Conservation (phyloP, 1,284 basidiomycete genomes). For the Cryptococcus neoformans region DNA sequence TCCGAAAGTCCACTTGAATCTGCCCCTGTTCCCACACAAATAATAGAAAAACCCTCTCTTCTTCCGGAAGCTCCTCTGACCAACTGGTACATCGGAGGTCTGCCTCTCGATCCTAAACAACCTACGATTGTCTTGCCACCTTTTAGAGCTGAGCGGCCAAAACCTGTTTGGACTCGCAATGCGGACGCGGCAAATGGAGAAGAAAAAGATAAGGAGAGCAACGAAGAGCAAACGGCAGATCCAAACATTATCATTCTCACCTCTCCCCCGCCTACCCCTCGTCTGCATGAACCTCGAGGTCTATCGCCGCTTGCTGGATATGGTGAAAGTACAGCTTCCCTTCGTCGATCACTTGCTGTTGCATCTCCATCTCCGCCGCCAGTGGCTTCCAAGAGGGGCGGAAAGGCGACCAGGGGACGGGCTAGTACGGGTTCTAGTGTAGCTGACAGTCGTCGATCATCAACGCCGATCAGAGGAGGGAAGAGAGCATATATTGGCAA, state of each 20-base stretch:
- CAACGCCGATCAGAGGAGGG: not conserved
- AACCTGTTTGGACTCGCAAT: not conserved
- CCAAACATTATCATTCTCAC: not conserved
- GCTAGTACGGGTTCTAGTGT: not conserved
- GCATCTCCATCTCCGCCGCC: conserved; percentile 4
- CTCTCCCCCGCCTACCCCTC: not conserved
- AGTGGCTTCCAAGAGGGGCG: not conserved
- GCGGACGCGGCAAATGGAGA: not conserved
- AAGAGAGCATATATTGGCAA: not conserved
- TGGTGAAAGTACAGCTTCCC: not conserved
- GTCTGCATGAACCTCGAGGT: not conserved
- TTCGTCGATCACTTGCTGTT: conserved; percentile 6
- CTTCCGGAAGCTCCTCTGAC: not conserved
- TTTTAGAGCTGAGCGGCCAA: not conserved
- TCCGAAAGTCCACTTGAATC: too few relatives aligned
- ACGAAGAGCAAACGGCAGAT: conserved; percentile 5
- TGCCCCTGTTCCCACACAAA: too few relatives aligned
- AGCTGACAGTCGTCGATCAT: not conserved
- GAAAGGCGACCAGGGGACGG: not conserved
- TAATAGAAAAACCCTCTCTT: not conserved
- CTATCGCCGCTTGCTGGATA: not conserved
- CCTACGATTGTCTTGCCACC: not conserved
- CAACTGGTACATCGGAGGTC: conserved; percentile 2
- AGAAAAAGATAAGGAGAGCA: not conserved
- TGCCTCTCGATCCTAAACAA: not conserved